These are phyloP conservation scores for Leccinum boreale DNA, from an alignment of 768 basidiomycete species.

Conservation along the genomic window DNA sequence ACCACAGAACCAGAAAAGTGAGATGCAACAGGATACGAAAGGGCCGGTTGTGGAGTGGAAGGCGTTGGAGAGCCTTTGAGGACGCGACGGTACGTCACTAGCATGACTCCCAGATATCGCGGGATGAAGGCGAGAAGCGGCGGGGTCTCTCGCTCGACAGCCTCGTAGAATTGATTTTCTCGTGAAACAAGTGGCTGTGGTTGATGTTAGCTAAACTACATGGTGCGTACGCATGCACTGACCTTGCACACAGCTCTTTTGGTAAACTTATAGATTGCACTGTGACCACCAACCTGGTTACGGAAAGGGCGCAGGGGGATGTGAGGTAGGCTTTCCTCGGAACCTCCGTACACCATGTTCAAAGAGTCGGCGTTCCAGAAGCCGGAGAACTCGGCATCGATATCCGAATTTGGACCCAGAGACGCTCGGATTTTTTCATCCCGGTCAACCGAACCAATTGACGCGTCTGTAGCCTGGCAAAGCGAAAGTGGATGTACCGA, in stretches of 20 bases:
- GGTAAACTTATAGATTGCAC: slow-evolving; percentile 96
- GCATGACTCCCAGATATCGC: slow-evolving; percentile 98
- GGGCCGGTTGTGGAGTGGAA: slow-evolving; percentile 14
- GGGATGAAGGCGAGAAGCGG: slow-evolving; percentile 92
- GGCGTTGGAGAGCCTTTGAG: slow-evolving; percentile 37
- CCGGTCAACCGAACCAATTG: slow-evolving; percentile 17
- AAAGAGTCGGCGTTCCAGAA: slow-evolving; percentile 35
- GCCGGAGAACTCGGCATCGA: slow-evolving; percentile 6
- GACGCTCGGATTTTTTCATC: slow-evolving; percentile 9
- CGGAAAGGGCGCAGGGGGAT: slow-evolving; percentile 94
- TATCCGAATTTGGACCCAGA: slow-evolving; percentile 15
- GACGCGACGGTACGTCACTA: slow-evolving; percentile 91
- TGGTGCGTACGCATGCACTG: slow-evolving; percentile 25
- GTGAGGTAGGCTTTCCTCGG: slow-evolving; percentile 69
- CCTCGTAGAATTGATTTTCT: slow-evolving; percentile 97
- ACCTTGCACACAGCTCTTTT: slow-evolving; percentile 99
- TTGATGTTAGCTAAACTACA: slow-evolving; percentile 11
- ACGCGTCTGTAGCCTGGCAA: slow-evolving; percentile 24
- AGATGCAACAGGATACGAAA: slow-evolving; percentile 17
- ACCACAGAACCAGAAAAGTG: slow-evolving; percentile 26
- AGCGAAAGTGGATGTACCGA: slow-evolving; percentile 28
- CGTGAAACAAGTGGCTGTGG: slow-evolving; percentile 88
- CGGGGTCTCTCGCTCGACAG: slow-evolving; percentile 91
- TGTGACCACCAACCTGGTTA: slow-evolving; percentile 98
- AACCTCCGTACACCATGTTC: slow-evolving; percentile 41